Base-by-base conservation (phyloP, 2,329 filamentous ascomycete species). In the Hymenoscyphus salicellus region DNA sequence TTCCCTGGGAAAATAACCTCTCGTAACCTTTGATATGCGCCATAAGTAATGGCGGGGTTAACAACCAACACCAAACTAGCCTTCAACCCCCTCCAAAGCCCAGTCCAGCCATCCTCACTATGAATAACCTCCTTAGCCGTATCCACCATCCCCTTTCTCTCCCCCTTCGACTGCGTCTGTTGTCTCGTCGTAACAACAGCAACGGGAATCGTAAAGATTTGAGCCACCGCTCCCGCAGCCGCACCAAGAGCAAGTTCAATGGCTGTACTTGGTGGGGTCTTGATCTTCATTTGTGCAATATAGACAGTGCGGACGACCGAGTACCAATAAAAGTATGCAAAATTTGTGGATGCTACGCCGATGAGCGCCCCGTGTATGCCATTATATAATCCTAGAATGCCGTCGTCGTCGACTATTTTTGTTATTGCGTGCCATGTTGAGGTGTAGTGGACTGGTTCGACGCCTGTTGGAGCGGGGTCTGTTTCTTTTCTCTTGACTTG, bases 291-390 rank as follows among this genome's bases (percentile, higher is more conserved):
- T 28, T 82, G 83, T 38, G 82, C 83, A 70, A 91, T 79, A 77
- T 98, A 98, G 23, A 97, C 78, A 17, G 87, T 87, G 68, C 95
- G 88, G 36, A 97, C 92, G 32, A 95, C 80, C 5, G 92, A 94
- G 77, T 98, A 98, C 93, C 94, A 98, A 81, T 99, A 99, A 77
- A 99, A 99, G 80, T 99, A 99, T 73, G 95, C 95, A 76, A 99
- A 99, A 78, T 99, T 99, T 61, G 94, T 98, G 30, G 93, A 97
- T 1, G 93, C 94, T 41, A 99, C 95, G 62, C 95, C 95, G 60
- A 98, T 80, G 20, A 99, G 82, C 4, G 93, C 88, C 60, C 94
- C 93, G 66, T 87, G 84, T 77, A 99, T 93, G 66, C 95, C 95
- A 61, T 91, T 87, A 74, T 99, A 99, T 7, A 99, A 85, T 6